Evolutionary conservation across 306 rosid species (phyloP).

Genomic region (Cercis canadensis): DNA sequence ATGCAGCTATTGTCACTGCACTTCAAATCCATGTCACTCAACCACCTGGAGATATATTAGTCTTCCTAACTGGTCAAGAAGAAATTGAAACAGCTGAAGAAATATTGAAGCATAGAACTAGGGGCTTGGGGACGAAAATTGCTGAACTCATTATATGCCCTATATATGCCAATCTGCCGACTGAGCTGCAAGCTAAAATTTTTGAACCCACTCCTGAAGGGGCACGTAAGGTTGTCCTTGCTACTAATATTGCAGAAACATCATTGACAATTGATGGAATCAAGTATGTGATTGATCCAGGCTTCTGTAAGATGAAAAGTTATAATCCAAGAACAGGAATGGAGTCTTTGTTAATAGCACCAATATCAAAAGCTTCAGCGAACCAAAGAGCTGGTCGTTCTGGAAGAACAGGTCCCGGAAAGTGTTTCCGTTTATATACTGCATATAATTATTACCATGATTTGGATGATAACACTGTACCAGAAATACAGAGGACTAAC

Average conservation of each 20-base stretch:
- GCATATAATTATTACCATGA: slow-evolving; percentile 75
- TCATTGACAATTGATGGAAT: slow-evolving; percentile 97
- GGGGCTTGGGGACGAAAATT: slow-evolving; percentile 92
- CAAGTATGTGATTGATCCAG: slow-evolving; percentile 95
- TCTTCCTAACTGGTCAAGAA: slow-evolving; percentile 96
- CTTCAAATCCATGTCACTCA: slow-evolving; percentile 96
- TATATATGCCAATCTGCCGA: slow-evolving; percentile 95
- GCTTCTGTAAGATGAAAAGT: slow-evolving; percentile 80
- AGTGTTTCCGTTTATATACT: slow-evolving; percentile 88
- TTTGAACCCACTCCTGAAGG: slow-evolving; percentile 98
- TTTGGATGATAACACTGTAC: slow-evolving; percentile 87
- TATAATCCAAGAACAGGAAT: slow-evolving; percentile 93
- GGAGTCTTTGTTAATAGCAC: slow-evolving; percentile 85
- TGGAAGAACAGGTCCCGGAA: slow-evolving; percentile 98
- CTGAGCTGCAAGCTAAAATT: slow-evolving; percentile 91
- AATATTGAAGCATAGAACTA: slow-evolving; percentile 83
- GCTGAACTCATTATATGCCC: slow-evolving; percentile 95
- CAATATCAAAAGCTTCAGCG: slow-evolving; percentile 97
- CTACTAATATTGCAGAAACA: slow-evolving; percentile 97
- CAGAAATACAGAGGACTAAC: slow-evolving; percentile 93
- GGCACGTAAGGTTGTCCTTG: slow-evolving; percentile 94
- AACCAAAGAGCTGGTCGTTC: slow-evolving; percentile 95
- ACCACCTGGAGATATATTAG: slow-evolving; percentile 85
- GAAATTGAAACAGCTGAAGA: slow-evolving; percentile 98
- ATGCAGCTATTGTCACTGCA: slow-evolving; percentile 91